Conservation (phyloP, 2,329 filamentous ascomycete species). For the Aspergillus chevalieri region DNA sequence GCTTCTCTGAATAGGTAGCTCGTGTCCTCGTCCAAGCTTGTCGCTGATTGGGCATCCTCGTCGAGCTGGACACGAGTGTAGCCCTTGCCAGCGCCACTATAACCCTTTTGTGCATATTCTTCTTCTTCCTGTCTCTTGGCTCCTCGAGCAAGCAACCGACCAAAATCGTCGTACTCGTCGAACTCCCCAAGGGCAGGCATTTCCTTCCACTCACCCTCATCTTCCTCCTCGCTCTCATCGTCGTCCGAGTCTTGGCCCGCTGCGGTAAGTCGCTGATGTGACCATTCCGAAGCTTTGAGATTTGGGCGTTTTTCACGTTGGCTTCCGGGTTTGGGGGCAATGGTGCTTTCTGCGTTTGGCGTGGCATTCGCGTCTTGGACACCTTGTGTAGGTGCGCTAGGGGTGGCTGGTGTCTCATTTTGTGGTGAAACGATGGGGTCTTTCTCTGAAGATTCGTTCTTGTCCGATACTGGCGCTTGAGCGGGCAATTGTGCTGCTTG, state of each 20-base stretch:
- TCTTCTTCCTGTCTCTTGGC: conserved; percentile 60
- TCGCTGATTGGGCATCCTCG: conserved; percentile 87
- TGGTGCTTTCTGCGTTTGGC: not conserved
- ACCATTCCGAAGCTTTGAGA: conserved; percentile 68
- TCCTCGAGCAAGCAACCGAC: conserved; percentile 77
- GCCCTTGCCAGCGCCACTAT: conserved; percentile 87
- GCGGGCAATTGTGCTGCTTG: not conserved
- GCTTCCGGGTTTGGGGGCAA: conserved; percentile 10
- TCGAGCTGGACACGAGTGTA: conserved; percentile 94
- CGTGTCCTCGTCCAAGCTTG: conserved; percentile 95
- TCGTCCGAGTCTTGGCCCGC: conserved; percentile 32
- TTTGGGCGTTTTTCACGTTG: conserved; percentile 19
- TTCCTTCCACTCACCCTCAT: conserved; percentile 75
- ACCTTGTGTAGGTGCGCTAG: not conserved
- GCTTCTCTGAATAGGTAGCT: conserved; percentile 85
- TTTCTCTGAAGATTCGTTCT: not conserved
- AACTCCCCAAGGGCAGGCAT: conserved; percentile 93
- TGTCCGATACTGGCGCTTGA: not conserved
- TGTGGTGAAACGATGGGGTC: conserved; percentile 1
- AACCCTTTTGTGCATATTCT: conserved; percentile 65
- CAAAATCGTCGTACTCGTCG: conserved; percentile 93
- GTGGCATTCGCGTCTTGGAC: conserved; percentile 4
- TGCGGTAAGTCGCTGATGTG: conserved; percentile 70
- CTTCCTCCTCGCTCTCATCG: conserved; percentile 45
- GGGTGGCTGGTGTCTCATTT: not conserved